Evolutionary conservation across 208 protist species (phyloP).

Genomic region (Tetramitus jugosus): DNA sequence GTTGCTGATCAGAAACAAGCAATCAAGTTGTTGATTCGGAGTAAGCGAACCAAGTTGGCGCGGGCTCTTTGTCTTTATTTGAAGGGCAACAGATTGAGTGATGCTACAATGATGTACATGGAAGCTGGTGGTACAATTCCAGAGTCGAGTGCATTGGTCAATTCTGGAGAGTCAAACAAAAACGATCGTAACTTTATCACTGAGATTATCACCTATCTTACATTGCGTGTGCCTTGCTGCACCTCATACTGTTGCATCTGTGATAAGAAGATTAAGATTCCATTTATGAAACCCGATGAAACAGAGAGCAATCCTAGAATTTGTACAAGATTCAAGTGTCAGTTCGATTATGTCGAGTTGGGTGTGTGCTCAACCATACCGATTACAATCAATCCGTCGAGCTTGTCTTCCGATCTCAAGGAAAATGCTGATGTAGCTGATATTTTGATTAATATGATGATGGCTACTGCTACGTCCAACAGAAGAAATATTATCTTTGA

Average conservation of each 20-base stretch:
- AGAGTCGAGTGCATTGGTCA: not conserved
- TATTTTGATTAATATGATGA: not conserved
- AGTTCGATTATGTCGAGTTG: slow-evolving; percentile 16
- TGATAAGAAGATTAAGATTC: not conserved
- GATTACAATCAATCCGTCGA: not conserved
- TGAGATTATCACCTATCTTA: not conserved
- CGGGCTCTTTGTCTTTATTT: not conserved
- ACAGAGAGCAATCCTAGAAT: not conserved
- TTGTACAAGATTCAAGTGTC: slow-evolving; percentile 18
- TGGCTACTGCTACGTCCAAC: not conserved
- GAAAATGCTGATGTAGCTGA: slow-evolving; percentile 11
- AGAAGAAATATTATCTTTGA: slow-evolving; percentile 15
- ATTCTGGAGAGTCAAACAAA: not conserved
- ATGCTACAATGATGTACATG: not conserved
- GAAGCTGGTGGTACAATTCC: not conserved
- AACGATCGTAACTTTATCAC: too few relatives aligned
- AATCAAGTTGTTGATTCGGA: not conserved
- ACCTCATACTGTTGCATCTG: not conserved
- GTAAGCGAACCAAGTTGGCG: not conserved
- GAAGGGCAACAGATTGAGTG: not conserved
- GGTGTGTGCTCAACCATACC: slow-evolving; percentile 2
- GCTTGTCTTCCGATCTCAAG: not conserved
- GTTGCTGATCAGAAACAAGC: not conserved
- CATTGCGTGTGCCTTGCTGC: not conserved
- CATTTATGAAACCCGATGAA: too few relatives aligned